These are phyloP conservation scores for Metarhizium guizhouense DNA, from an alignment of 2,329 filamentous ascomycete species.

Conservation along the genomic window DNA sequence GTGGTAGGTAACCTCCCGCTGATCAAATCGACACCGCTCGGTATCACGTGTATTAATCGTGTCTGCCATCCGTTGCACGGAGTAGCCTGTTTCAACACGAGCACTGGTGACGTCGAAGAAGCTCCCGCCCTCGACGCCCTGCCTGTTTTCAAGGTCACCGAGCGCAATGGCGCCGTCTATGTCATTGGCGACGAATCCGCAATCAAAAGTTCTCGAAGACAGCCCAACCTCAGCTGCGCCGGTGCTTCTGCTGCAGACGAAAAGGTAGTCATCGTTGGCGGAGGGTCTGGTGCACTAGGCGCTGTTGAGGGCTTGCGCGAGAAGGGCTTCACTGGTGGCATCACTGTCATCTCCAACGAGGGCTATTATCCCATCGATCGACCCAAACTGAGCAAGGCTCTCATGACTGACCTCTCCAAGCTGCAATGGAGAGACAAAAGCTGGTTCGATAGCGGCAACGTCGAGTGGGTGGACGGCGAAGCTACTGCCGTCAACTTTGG, in stretches of 20 bases:
- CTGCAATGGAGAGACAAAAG: slow-evolving; percentile 66
- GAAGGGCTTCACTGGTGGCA: slow-evolving; percentile 66
- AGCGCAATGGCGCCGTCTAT: slow-evolving; percentile 78
- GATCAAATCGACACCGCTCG: neutral
- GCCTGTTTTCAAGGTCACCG: slow-evolving; percentile 68
- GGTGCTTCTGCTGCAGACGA: slow-evolving; percentile 29
- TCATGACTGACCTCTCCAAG: slow-evolving; percentile 73
- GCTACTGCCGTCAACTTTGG: slow-evolving; percentile 72
- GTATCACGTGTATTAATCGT: neutral
- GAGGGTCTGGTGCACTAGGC: slow-evolving; percentile 77
- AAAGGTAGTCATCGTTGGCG: slow-evolving; percentile 77
- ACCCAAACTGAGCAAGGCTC: slow-evolving; percentile 89
- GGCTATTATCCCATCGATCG: slow-evolving; percentile 84
- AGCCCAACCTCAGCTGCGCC: slow-evolving; percentile 63
- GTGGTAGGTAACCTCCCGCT: slow-evolving; percentile 48
- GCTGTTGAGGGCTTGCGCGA: slow-evolving; percentile 75
- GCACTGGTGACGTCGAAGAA: slow-evolving; percentile 88
- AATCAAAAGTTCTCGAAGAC: slow-evolving; percentile 68
- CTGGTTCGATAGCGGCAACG: slow-evolving; percentile 60
- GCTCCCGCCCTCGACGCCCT: slow-evolving; percentile 85
- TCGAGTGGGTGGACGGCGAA: slow-evolving; percentile 51
- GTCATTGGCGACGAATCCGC: slow-evolving; percentile 69
- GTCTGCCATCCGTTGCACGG: neutral
- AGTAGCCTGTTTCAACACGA: slow-evolving; percentile 82
- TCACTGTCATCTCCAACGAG: slow-evolving; percentile 80